phyloP scores from a whole-genome alignment of 1,284 basidiomycete species.

The Athelia psychrophila region DNA sequence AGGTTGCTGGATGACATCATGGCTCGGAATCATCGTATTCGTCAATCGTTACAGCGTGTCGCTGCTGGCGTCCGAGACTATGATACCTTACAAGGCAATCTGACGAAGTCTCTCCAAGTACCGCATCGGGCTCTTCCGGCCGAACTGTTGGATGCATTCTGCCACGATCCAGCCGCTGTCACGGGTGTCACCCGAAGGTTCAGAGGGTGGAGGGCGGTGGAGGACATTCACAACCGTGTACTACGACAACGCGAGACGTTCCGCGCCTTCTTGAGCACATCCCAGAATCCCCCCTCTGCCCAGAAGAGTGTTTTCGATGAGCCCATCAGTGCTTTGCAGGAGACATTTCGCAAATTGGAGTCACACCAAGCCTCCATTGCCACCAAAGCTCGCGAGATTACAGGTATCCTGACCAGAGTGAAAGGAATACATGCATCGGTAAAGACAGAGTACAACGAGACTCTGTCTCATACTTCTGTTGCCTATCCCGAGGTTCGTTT shows the following conservation, averaged over 20 bases:
- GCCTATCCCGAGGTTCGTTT: conserved; percentile 68
- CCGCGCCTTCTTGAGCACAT: conserved; percentile 39
- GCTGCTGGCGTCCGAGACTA: conserved; percentile 60
- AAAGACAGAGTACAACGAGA: conserved; percentile 64
- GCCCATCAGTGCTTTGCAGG: conserved; percentile 45
- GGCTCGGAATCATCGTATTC: conserved; percentile 60
- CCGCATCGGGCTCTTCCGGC: conserved; percentile 48
- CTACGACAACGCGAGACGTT: conserved; percentile 56
- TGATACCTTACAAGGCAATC: conserved; percentile 49
- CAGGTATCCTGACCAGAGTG: conserved; percentile 44
- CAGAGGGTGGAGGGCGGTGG: conserved; percentile 64
- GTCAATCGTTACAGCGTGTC: conserved; percentile 63
- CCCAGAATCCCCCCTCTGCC: conserved; percentile 17
- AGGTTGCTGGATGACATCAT: conserved; percentile 58
- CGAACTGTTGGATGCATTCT: conserved; percentile 68
- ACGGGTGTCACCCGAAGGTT: conserved; percentile 55
- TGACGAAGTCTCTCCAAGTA: conserved; percentile 46
- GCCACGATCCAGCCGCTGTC: conserved; percentile 72
- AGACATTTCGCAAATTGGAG: conserved; percentile 47
- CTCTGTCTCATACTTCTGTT: conserved; percentile 65
- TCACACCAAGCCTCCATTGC: conserved; percentile 36
- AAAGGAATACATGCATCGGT: conserved; percentile 51
- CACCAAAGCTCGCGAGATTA: conserved; percentile 45
- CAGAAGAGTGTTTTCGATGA: conserved; percentile 49
- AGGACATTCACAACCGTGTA: conserved; percentile 65